Base-by-base conservation (phyloP, 768 basidiomycete genomes). In the Amanita thiersii region DNA sequence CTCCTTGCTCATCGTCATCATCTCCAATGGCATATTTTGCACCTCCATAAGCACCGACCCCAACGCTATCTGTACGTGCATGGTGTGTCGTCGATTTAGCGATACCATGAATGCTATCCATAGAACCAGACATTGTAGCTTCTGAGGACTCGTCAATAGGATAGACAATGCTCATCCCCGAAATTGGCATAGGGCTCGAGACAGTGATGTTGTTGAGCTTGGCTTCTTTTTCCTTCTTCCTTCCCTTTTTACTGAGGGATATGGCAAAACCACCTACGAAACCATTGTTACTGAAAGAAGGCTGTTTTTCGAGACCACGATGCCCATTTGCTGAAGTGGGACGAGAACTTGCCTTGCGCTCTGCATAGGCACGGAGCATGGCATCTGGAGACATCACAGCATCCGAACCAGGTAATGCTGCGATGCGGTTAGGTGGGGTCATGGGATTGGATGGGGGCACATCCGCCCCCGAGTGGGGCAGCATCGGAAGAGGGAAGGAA, bases 331-430 rank as follows among this genome's bases (percentile, higher is more conserved):
- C n/a, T n/a, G n/a, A n/a, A n/a, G n/a, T n/a, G n/a, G n/a, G n/a
- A n/a, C n/a, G n/a, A n/a, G n/a, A n/a, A n/a, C n/a, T n/a, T n/a
- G 51, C 46, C 32, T 53, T 55, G 4, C 61, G 56, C n/a, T 58
- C 72, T 4, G 83, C 83, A 46, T 85, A 86, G 1, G 80, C 81
- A 26, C 80, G 75, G 33, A 87, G 65, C 79, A 87, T 82, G 18
- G 75, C 85, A 53, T 88, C 86, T 2, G 85, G 85, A 43, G 65
- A 64, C 62, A 70, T 72, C 18, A 73, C 68, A 36, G 40, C 55
- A 1, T 61, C 56, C 1, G 63, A 65, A 31, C 56, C 52, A 20
- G 59, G 54, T 30, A 50, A 56, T 47, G 56, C 61, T 7, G 58
- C 56, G 56, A 60, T 66, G 30, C 56, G 48, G 43, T 37, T 44